phyloP scores from a whole-genome alignment of 352 stramenopile species.

The Globisporangium emineosum region DNA sequence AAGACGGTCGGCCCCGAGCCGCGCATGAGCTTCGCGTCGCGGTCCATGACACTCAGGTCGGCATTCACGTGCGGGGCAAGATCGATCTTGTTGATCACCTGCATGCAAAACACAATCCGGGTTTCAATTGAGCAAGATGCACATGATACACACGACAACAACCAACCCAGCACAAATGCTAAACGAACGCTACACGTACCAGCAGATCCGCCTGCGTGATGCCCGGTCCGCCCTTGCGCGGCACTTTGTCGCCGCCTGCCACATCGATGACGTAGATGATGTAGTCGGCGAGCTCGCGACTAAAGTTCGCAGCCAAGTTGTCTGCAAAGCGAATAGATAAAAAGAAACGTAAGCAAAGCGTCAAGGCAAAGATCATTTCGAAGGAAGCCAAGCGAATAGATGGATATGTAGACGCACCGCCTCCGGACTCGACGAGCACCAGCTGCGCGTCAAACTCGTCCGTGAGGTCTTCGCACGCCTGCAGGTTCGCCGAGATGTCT shows the following conservation, averaged over 20 bases:
- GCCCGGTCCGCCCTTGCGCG: constrained; percentile 95
- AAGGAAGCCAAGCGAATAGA: background rate
- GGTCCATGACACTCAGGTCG: constrained; percentile 93
- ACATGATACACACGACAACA: background rate
- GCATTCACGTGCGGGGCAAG: constrained; percentile 94
- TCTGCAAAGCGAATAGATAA: constrained; percentile 77
- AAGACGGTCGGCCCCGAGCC: constrained; percentile 93
- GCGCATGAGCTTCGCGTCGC: constrained; percentile 95
- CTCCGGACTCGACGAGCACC: constrained; percentile 88
- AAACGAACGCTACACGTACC: constrained; percentile 24
- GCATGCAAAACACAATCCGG: background rate
- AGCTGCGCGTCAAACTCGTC: constrained; percentile 82
- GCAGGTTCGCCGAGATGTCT: constrained; percentile 96
- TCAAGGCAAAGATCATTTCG: no score
- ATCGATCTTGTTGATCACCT: constrained; percentile 99
- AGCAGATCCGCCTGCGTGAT: constrained; percentile 98
- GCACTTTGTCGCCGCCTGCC: constrained; percentile 97
- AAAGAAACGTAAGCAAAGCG: background rate
- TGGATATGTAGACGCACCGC: constrained; percentile 33
- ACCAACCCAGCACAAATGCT: no score
- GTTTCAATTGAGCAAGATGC: background rate
- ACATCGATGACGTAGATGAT: constrained; percentile 99
- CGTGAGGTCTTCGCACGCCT: constrained; percentile 95
- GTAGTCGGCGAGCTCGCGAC: constrained; percentile 95
- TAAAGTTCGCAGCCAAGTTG: constrained; percentile 98